phyloP scores from a whole-genome alignment of 2,329 filamentous ascomycete genomes.

The Leptographium wingfieldii region DNA sequence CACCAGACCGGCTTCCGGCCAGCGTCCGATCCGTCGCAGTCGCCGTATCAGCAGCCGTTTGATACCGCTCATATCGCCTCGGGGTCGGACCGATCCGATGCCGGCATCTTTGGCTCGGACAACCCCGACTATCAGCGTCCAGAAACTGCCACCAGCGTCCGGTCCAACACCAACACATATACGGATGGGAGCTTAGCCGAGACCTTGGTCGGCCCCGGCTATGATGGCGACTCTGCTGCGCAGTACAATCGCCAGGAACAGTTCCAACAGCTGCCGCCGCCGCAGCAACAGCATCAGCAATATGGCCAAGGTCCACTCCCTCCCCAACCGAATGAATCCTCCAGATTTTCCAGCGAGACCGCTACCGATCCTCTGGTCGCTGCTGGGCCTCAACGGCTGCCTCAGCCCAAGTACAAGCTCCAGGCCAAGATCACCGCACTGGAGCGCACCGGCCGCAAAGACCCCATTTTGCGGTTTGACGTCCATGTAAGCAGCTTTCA shows the following conservation, averaged over 20 bases:
- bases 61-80: slow-evolving; percentile 29
- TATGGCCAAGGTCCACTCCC: background rate
- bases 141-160: slow-evolving; percentile 32
- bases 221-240: slow-evolving; percentile 7
- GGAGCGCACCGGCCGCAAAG: slow-evolving; percentile 88
- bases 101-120: slow-evolving; percentile 20
- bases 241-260: slow-evolving; percentile 17
- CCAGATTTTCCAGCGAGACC: slow-evolving; percentile 10
- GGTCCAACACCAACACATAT: slow-evolving; percentile 23
- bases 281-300: slow-evolving; percentile 11
- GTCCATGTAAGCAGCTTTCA: slow-evolving; percentile 60
- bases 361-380: slow-evolving; percentile 4
- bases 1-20: slow-evolving; percentile 30
- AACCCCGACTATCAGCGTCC: slow-evolving; percentile 31
- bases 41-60: slow-evolving; percentile 26
- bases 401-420: slow-evolving; percentile 65
- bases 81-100: slow-evolving; percentile 18
- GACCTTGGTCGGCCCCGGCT: slow-evolving; percentile 14
- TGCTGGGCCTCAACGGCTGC: slow-evolving; percentile 26
- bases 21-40: slow-evolving; percentile 25
- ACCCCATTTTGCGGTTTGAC: slow-evolving; percentile 88
- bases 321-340: slow-evolving; percentile 8
- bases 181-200: slow-evolving; percentile 19
- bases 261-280: slow-evolving; percentile 16
- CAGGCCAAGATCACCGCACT: slow-evolving; percentile 91